Base-by-base conservation (phyloP, 805 yeast species). In the Ogataea trehaloabstinens region DNA sequence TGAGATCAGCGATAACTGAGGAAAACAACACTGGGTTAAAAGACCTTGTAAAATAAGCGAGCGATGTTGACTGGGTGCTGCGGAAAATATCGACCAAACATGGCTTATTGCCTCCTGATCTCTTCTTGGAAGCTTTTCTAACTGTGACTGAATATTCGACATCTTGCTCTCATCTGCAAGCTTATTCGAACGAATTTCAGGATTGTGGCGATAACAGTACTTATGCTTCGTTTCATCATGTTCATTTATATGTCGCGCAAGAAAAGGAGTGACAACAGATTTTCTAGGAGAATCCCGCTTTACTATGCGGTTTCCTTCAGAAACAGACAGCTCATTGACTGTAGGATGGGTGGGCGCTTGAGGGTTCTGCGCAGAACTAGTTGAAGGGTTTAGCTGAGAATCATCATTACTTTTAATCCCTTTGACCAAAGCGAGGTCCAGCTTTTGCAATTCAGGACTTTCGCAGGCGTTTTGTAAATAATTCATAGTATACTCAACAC, bases 161-260 rank as follows among this genome's bases (percentile, higher is more conserved):
- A 85, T 75, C 52, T 77, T 76, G 27, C 59, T 57, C 40, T 75
- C 80, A 58, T 85, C 95, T 0, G 84, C 75, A 40, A 70, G 72
- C 44, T 82, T 82, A 56, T 81, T 82, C 16, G n/a, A 12, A 33
- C 80, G 79, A 31, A 86, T 73, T 40, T 87, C 90, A 3, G 98
- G 98, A 56, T 91, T 87, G 62, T 91, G 99, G 37, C 98, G 70
- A 61, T 91, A 91, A 58, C 99, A 91, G 64, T 77, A 91, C 48
- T 74, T 73, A 51, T 80, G 83, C 55, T 71, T 76, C 50, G 77
- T 74, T 48, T 74, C 82, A 13, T 70, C 67, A 42, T 64, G 72
- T 50, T 73, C 62, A 4, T 53, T 52, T 6, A 61, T 40, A 41
- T 65, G 67, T 19, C 51, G 56, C 5, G 64, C 48, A 10, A 64